Percentiles rank a stretch among this genome's conserved stretches.
phyloP scores from a whole-genome alignment of 2,329 filamentous ascomycete genomes.

The Fusarium cicatricum region DNA sequence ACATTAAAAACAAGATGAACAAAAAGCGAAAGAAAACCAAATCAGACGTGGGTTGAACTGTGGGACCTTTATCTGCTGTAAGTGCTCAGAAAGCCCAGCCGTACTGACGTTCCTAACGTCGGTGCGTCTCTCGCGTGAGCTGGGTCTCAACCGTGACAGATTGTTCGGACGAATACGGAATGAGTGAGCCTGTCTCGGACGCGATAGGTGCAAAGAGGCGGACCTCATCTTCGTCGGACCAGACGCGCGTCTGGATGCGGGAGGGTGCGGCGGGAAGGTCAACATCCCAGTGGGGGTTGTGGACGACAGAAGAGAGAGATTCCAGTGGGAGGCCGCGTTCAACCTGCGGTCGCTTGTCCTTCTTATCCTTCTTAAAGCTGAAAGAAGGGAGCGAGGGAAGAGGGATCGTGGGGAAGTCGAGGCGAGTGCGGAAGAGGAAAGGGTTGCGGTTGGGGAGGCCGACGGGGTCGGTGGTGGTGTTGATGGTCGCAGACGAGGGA shows the following conservation, averaged over 20 bases:
- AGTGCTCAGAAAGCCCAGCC: slow-evolving; percentile 21
- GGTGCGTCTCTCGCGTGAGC: slow-evolving; percentile 37
- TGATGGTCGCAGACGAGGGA: not conserved
- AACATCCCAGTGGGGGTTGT: slow-evolving; percentile 21
- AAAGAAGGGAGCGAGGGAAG: slow-evolving; percentile 34
- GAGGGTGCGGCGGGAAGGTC: slow-evolving; percentile 12
- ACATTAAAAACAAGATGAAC: slow-evolving; percentile 1
- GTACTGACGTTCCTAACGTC: slow-evolving; percentile 33
- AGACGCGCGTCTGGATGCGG: slow-evolving; percentile 40
- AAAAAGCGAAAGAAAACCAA: slow-evolving; percentile 8
- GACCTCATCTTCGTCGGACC: slow-evolving; percentile 38
- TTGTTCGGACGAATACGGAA: slow-evolving; percentile 19
- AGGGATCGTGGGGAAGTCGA: slow-evolving; percentile 38
- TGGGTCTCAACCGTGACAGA: slow-evolving; percentile 40
- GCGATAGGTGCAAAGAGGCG: slow-evolving; percentile 1
- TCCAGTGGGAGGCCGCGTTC: slow-evolving; percentile 17
- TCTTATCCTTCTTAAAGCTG: slow-evolving; percentile 14
- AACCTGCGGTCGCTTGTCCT: slow-evolving; percentile 1
- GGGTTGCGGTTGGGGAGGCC: slow-evolving; percentile 41
- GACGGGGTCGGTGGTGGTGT: slow-evolving; percentile 1
- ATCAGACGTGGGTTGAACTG: too few relatives aligned
- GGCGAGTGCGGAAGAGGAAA: slow-evolving; percentile 47
- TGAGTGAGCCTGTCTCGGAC: slow-evolving; percentile 8
- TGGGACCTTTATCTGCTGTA: too few relatives aligned
- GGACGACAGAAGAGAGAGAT: slow-evolving; percentile 22